phyloP scores from a whole-genome alignment of 805 yeast species.

The Starmerella stellata region DNA sequence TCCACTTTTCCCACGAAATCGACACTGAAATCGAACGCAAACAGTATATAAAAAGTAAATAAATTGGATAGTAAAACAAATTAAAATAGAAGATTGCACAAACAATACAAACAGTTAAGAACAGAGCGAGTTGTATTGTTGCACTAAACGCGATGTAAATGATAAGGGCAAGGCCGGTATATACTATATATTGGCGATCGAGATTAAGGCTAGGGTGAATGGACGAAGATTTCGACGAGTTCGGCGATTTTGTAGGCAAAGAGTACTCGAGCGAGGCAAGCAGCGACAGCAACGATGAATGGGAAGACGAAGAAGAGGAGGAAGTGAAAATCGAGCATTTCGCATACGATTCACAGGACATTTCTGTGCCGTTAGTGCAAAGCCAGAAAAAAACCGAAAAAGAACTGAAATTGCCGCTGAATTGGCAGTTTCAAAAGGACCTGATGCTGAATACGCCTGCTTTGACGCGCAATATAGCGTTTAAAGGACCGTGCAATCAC shows the following conservation, averaged over 20 bases:
- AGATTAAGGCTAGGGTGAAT: no score
- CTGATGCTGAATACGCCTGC: constrained; percentile 34
- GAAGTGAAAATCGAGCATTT: constrained; percentile 43
- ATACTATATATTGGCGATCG: no score
- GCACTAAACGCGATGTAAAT: no score
- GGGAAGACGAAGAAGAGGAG: constrained; percentile 6
- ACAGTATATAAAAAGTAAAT: no score
- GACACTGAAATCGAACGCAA: no score
- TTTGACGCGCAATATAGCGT: constrained; percentile 51
- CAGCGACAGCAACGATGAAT: background rate
- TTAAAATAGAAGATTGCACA: no score
- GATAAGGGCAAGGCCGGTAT: no score
- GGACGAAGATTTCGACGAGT: constrained; percentile 18
- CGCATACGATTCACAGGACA: constrained; percentile 34
- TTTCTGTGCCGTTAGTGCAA: constrained; percentile 51
- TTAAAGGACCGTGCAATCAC: constrained; percentile 64
- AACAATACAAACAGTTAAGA: no score
- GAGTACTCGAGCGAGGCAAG: constrained; percentile 13
- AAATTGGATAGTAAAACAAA: no score
- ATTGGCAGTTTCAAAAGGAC: constrained; percentile 35
- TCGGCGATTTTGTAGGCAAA: constrained; percentile 23
- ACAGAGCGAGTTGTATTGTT: no score
- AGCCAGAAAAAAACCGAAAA: constrained; percentile 36
- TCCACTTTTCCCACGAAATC: no score
- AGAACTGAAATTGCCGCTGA: background rate